Evolutionary conservation across 2,329 filamentous ascomycete genomes (phyloP), one percentile per base, ranked within the genome.

Genomic region (Calonectria leucothoes): DNA sequence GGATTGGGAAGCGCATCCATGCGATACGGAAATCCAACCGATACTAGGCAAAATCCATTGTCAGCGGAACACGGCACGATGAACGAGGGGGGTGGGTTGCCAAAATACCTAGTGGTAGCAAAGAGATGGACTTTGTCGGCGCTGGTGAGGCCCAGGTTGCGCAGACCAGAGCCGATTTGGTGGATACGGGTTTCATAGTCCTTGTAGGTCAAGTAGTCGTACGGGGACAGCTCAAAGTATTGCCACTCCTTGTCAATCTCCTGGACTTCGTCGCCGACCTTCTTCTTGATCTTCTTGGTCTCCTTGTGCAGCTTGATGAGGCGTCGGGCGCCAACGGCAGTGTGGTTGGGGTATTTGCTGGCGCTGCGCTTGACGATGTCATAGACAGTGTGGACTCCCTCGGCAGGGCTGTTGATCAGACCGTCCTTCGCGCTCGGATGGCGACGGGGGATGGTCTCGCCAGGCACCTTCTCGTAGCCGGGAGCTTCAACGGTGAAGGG

Each of bases 241-340:
- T 93, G 92, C 95, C 95, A 98, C 84, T 96, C 91, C 91, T 98
- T 98, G 76, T 97, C 94, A 39, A 97, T 91, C 86, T 96, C 91
- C 76, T 89, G 88, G 84, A 95, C 90, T 83, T 94, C 90, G 78
- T 95, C 95, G 81, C 97, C 94, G 71, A 98, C 88, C 65, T 95
- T 89, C 90, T 97, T 98, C 89, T 95, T 94, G 78, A 98, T 88
- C 89, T 95, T 97, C 88, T 96, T 98, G 79, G 90, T 93, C 88
- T 98, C 95, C 80, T 91, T 91, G 85, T 98, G 95, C 59, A 93
- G 91, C 84, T 93, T 89, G 85, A 98, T 84, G 71, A 98, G 89
- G 83, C 91, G 93, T 76, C 95, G 92, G 80, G 89, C 89, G 78
- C 94, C 95, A 74, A 94, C 88, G 73, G 92, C 92, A 72, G 90